Evolutionary conservation across 768 basidiomycete species (phyloP), one percentile per base, ranked within the genome.

Genomic region (Krasilnikovozyma curviuscula): DNA sequence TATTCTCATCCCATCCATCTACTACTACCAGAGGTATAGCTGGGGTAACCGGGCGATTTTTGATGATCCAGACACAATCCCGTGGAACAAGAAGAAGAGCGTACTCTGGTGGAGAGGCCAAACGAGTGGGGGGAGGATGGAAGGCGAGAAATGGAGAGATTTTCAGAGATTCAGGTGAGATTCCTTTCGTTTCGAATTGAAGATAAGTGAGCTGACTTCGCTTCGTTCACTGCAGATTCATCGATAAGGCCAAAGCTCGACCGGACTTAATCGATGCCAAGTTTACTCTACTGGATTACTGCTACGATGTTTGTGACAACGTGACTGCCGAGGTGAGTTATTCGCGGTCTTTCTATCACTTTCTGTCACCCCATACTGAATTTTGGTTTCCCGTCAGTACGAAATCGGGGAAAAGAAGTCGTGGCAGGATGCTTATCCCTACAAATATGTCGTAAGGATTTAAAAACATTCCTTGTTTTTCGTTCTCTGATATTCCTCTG

Each of bases 201-300:
- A n/a, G n/a, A n/a, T n/a, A n/a, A n/a, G n/a, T n/a, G n/a, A n/a
- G n/a, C n/a, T n/a, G n/a, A n/a, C n/a, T n/a, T n/a, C n/a, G n/a
- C n/a, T n/a, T n/a, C n/a, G n/a, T n/a, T n/a, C n/a, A n/a, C n/a
- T n/a, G n/a, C n/a, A n/a, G 42, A 3, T 44, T 44, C 30, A 44
- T 44, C 42, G 34, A 29, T n/a, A n/a, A 27, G 28, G 42, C 42
- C 16, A 44, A 44, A 19, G 42, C 18, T 12, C 28, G 42, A 5
- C 28, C 18, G 42, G 42, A 44, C 42, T 31, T 44, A 29, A 44
- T 44, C 42, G 28, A 44, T 24, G 42, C 42, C 2, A 29, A 27
- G 9, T 44, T 44, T 24, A 44, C 42, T 21, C 31, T 31, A 29
- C 42, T 44, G 30, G 42, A 44, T n/a, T 44, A 44, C 42, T 44